Base-by-base conservation (phyloP, 1,139 yeast species). In the Yamadazyma blattariae region DNA sequence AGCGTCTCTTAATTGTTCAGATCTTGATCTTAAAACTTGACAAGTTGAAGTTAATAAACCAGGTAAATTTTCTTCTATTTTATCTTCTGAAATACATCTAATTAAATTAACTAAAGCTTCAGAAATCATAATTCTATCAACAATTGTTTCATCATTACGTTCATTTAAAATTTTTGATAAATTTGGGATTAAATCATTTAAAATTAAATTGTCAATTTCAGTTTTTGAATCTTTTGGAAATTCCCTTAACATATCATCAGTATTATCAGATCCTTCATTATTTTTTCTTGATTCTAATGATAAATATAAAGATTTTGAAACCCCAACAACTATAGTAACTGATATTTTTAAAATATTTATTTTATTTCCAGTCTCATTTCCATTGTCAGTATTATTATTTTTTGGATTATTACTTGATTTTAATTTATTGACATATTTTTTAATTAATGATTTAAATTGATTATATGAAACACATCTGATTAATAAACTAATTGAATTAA, bases 1-100 rank as follows among this genome's bases (percentile, higher is more conserved):
- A 9, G 88, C 80, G 52, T 92, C 97, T 63, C 99, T 79, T 35
- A 90, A 67, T 41, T 85, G 96, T 57, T 88, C 96, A 3, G 92
- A 79, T 52, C 89, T 78, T 20, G 95, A 81, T 47, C 97, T 76
- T 57, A 92, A 68, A 29, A 88, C 84, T 56, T 92, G 97, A 57
- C 96, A 89, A 15, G 89, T 72, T 42, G 82, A 79, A 0, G 96
- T 87, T 47, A 92, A 67, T 17, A 85, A 74, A 25, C 95, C 94
- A 0, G 97, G 96, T 20, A 92, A 71, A 35, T 80, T 77, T 7
- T 69, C 55, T 19, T 72, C 74, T 29, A 85, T 63, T 29, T 69
- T 64, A 0, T 77, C 79, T 11, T 71, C 70, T 0, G 85, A 68
- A 30, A 92, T 67, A 40, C 88, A 79, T 48, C 79, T 67, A 15